Percentiles rank a stretch among this genome's conserved stretches.
Conservation (phyloP, 1,139 yeast genomes). For the Arxiozyma telluris region DNA sequence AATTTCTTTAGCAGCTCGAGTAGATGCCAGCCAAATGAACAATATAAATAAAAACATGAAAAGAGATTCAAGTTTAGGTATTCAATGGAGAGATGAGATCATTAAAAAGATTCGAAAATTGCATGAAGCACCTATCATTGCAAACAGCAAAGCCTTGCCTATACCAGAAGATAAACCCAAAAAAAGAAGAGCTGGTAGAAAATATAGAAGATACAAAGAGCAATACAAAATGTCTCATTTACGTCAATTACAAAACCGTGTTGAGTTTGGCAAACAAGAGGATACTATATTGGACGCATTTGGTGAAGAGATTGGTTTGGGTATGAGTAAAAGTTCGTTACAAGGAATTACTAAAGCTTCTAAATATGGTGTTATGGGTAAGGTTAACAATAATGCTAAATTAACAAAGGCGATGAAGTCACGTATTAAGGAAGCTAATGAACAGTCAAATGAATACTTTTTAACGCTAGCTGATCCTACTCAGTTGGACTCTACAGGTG, state of each 20-base stretch:
- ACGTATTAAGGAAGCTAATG: conserved; percentile 33
- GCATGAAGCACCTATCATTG: conserved; percentile 66
- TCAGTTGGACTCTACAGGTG: not conserved
- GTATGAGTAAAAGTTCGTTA: conserved; percentile 42
- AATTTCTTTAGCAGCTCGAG: conserved; percentile 71
- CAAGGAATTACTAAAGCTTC: conserved; percentile 6
- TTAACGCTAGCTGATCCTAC: not conserved
- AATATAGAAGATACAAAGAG: conserved; percentile 72
- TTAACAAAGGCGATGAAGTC: conserved; percentile 46
- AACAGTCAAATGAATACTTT: conserved; percentile 13
- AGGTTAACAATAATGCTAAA: conserved; percentile 41
- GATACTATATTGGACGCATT: conserved; percentile 51
- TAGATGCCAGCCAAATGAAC: conserved; percentile 39
- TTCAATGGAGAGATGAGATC: conserved; percentile 51
- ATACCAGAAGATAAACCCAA: conserved; percentile 71
- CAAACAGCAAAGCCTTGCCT: conserved; percentile 68
- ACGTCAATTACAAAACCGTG: conserved; percentile 73
- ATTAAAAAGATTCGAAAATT: conserved; percentile 58
- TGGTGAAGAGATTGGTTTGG: conserved; percentile 79
- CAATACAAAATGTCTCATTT: conserved; percentile 73
- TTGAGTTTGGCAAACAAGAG: conserved; percentile 74
- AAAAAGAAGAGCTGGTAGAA: conserved; percentile 79
- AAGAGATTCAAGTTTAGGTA: conserved; percentile 50
- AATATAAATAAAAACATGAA: conserved; percentile 26
- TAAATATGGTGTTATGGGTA: conserved; percentile 12